These are phyloP conservation scores for Dryadomyces quercivorus DNA, from an alignment of 2,329 filamentous ascomycete genomes.

Conservation along the genomic window DNA sequence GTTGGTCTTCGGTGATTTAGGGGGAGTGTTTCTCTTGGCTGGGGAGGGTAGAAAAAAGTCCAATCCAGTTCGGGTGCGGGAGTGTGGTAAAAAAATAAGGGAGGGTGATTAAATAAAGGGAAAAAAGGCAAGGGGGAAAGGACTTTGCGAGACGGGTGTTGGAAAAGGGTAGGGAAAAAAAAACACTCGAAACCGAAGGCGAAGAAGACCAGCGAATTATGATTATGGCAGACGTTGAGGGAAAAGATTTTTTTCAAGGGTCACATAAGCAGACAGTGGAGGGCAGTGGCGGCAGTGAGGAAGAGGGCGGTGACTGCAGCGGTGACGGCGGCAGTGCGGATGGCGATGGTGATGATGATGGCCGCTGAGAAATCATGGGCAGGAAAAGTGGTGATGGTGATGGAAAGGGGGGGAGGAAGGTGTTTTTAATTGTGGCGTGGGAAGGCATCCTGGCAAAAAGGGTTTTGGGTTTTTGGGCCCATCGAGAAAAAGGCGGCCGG, in stretches of 20 bases:
- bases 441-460: conserved; percentile 12
- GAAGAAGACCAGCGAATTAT: neutral
- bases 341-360: conserved; percentile 15
- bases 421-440: conserved; percentile 13
- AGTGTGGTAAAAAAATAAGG: too few relatives aligned
- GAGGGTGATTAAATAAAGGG: neutral
- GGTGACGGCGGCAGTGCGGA: conserved; percentile 9
- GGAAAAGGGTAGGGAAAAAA: neutral
- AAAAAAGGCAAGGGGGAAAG: neutral
- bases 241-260: conserved; percentile 2
- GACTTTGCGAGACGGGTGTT: neutral
- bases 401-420: conserved; percentile 10
- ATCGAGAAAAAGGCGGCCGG: conserved; percentile 10
- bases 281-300: conserved; percentile 8
- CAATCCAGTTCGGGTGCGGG: neutral
- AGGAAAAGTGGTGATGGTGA: conserved; percentile 9
- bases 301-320: conserved; percentile 1
- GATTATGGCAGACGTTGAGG: neutral
- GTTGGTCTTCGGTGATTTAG: neutral
- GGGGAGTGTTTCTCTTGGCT: neutral
- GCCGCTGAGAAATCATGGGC: conserved; percentile 5
- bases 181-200: neutral
- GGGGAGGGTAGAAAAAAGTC: neutral
- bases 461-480: conserved; percentile 11
- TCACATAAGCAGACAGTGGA: neutral